Conservation (phyloP, 352 stramenopile genomes). For the Phytophthora aleatoria region DNA sequence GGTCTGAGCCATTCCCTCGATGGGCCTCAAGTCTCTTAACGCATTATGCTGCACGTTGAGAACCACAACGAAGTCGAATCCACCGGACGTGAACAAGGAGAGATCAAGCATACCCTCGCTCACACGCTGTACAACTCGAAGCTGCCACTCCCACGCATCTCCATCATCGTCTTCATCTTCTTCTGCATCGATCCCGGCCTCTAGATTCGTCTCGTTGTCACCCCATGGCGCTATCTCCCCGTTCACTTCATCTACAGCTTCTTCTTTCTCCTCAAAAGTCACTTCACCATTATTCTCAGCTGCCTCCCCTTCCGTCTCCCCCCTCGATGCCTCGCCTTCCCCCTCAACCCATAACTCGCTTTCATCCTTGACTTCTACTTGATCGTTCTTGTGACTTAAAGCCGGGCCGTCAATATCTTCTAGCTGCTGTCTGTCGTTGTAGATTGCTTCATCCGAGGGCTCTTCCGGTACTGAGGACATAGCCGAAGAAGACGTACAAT, state of each 20-base stretch:
- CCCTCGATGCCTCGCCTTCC: background rate
- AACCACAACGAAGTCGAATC: slow-evolving; percentile 61
- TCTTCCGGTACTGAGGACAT: slow-evolving; percentile 23
- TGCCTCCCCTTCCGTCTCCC: background rate
- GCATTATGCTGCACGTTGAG: slow-evolving; percentile 69
- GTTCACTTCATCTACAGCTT: slow-evolving; percentile 1
- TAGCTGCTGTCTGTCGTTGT: background rate
- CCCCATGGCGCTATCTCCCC: slow-evolving; percentile 14
- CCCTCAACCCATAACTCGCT: background rate
- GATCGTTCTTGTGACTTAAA: background rate
- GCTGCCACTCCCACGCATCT: slow-evolving; percentile 45
- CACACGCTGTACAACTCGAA: slow-evolving; percentile 62
- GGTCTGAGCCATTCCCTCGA: slow-evolving; percentile 44
- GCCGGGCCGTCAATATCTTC: background rate
- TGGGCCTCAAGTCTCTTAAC: slow-evolving; percentile 57
- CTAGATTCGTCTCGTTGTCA: slow-evolving; percentile 16
- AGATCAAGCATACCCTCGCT: slow-evolving; percentile 40
- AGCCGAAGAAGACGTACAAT: background rate
- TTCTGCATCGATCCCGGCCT: background rate
- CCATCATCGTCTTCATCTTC: slow-evolving; percentile 16
- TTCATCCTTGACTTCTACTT: background rate
- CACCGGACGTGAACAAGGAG: slow-evolving; percentile 35
- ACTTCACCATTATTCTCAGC: background rate
- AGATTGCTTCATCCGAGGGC: slow-evolving; percentile 4
- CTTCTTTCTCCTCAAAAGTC: background rate